Evolutionary conservation across 805 yeast genomes (phyloP).

Genomic region (Wickerhamomyces hampshirensis): DNA sequence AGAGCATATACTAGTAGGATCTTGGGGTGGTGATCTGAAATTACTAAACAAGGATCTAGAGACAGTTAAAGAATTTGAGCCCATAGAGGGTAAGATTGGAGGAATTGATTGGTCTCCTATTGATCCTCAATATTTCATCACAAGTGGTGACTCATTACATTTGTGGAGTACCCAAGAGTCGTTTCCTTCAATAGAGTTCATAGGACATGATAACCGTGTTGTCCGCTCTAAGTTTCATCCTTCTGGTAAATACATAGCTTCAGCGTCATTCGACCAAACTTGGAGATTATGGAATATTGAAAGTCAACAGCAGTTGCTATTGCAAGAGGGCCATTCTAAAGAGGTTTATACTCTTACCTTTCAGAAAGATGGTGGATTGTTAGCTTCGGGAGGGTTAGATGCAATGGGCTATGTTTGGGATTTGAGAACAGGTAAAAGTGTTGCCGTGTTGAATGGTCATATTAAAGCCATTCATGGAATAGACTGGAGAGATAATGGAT

Average conservation of each 20-base stretch:
- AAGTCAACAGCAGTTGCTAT: constrained; percentile 42
- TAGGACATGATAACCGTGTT: constrained; percentile 52
- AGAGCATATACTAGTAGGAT: constrained; percentile 52
- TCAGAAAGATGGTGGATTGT: constrained; percentile 74
- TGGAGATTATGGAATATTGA: constrained; percentile 85
- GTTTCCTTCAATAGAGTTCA: constrained; percentile 14
- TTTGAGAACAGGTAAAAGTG: constrained; percentile 65
- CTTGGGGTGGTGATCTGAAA: constrained; percentile 78
- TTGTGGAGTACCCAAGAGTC: constrained; percentile 12
- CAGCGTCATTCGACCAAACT: constrained; percentile 79
- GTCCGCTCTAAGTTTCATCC: constrained; percentile 66
- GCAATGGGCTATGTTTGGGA: constrained; percentile 79
- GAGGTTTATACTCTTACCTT: constrained; percentile 59
- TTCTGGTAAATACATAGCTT: constrained; percentile 45
- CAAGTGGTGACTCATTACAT: constrained; percentile 10
- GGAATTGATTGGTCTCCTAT: constrained; percentile 62
- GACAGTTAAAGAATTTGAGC: constrained; percentile 16
- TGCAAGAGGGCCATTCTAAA: constrained; percentile 85
- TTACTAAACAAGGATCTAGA: constrained; percentile 41
- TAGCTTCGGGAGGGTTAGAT: constrained; percentile 78
- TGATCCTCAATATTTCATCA: constrained; percentile 23
- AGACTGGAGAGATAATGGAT: constrained; percentile 76
- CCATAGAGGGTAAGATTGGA: constrained; percentile 57
- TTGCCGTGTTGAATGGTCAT: constrained; percentile 62
- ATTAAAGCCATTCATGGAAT: constrained; percentile 62